phyloP scores from a whole-genome alignment of 2,329 filamentous ascomycete species.

The Aspergillus uvarum region DNA sequence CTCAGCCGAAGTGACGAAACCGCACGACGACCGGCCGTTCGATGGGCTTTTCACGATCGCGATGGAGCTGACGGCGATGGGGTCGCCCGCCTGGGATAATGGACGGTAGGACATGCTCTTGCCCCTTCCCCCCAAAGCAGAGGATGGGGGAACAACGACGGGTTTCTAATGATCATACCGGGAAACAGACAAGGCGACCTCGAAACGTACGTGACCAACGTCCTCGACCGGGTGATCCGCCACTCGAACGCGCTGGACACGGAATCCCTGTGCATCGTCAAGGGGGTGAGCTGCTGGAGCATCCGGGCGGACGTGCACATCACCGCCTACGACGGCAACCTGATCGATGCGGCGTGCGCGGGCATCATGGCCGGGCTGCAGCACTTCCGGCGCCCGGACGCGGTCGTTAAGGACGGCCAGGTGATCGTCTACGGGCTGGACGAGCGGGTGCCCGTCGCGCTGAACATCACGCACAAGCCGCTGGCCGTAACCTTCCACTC shows the following conservation, averaged over 20 bases:
- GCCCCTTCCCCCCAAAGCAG: background rate
- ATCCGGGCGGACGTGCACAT: slow-evolving; percentile 90
- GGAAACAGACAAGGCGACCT: slow-evolving; percentile 67
- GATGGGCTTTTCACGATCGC: slow-evolving; percentile 93
- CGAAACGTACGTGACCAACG: slow-evolving; percentile 80
- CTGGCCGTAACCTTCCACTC: slow-evolving; percentile 89
- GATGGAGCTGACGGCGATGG: slow-evolving; percentile 89
- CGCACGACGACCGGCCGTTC: slow-evolving; percentile 84
- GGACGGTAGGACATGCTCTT: slow-evolving; percentile 57
- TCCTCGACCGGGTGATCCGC: slow-evolving; percentile 91
- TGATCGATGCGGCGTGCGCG: slow-evolving; percentile 82
- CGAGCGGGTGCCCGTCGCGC: slow-evolving; percentile 84
- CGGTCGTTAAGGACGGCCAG: slow-evolving; percentile 77
- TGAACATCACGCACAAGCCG: slow-evolving; percentile 89
- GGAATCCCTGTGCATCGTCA: slow-evolving; percentile 90
- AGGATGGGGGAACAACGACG: too few species aligned
- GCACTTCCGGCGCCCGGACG: slow-evolving; percentile 89
- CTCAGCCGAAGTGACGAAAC: slow-evolving; percentile 82
- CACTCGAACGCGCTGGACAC: slow-evolving; percentile 90
- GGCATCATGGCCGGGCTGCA: slow-evolving; percentile 83
- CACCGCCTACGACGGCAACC: slow-evolving; percentile 83
- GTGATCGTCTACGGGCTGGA: slow-evolving; percentile 80
- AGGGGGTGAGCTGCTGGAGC: slow-evolving; percentile 87
- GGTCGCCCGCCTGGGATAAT: slow-evolving; percentile 83
- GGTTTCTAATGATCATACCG: too few species aligned